Evolutionary conservation across 2,329 filamentous ascomycete species (phyloP).

Genomic region (Rhynchosporium agropyri): DNA sequence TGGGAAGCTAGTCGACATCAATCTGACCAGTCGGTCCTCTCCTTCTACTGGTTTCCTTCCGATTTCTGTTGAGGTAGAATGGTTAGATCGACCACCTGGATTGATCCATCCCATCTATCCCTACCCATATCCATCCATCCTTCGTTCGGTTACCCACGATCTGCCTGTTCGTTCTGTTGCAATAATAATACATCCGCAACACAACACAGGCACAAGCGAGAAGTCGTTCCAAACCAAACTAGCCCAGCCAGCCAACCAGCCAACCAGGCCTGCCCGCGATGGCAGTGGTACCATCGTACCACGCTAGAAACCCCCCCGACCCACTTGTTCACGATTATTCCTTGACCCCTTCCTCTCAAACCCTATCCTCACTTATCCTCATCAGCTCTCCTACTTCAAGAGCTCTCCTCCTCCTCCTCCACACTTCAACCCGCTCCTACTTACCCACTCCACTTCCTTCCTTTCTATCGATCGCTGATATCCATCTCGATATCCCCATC

Average conservation of each 20-base stretch:
- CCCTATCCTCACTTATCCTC: neutral
- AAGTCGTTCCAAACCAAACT: neutral
- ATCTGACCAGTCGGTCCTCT: too few relatives aligned
- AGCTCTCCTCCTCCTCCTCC: conserved; percentile 12
- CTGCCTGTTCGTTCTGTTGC: neutral
- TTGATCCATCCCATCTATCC: neutral
- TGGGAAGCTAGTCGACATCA: too few relatives aligned
- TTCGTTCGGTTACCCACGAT: neutral
- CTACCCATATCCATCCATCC: neutral
- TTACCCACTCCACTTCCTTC: conserved; percentile 15
- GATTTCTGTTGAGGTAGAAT: too few relatives aligned
- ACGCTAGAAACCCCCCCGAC: conserved; percentile 7
- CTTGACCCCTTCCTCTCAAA: neutral
- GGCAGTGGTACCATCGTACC: neutral
- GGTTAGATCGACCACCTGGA: too few relatives aligned
- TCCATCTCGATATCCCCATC: conserved; percentile 16
- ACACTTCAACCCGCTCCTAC: neutral
- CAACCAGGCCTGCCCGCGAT: neutral
- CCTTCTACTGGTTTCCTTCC: too few relatives aligned
- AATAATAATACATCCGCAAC: conserved; percentile 15
- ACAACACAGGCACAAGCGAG: neutral
- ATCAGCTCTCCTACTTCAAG: neutral
- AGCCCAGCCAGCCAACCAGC: neutral
- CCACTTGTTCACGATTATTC: neutral
- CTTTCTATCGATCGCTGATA: conserved; percentile 6